These are phyloP conservation scores for Aspergillus olivimuriae DNA, from an alignment of 495 filamentous ascomycete genomes.

Conservation along the genomic window DNA sequence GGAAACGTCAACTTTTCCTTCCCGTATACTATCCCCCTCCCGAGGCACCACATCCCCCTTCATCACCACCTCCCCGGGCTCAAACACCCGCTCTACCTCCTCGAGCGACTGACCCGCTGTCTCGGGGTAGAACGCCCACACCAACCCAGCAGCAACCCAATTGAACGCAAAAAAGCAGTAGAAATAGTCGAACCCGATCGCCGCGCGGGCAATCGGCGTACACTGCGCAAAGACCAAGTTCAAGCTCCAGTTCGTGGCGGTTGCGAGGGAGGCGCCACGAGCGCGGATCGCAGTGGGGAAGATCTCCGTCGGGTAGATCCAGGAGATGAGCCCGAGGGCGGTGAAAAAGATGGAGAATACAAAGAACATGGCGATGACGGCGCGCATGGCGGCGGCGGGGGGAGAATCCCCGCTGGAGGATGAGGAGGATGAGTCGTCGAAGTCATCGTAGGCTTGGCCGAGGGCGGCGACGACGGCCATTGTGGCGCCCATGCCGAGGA, in stretches of 20 bases:
- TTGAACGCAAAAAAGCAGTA: conserved; percentile 51
- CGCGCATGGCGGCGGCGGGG: conserved; percentile 35
- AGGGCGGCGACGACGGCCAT: conserved; percentile 45
- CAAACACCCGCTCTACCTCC: conserved; percentile 44
- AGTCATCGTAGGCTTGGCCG: conserved; percentile 22
- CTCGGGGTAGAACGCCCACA: conserved; percentile 46
- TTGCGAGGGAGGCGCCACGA: conserved; percentile 36
- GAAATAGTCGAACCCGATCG: conserved; percentile 36
- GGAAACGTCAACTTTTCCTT: too few species aligned
- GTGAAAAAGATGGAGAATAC: conserved; percentile 53
- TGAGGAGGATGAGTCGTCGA: conserved; percentile 20
- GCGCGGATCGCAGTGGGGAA: conserved; percentile 57
- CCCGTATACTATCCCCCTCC: too few species aligned
- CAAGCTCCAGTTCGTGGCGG: conserved; percentile 19
- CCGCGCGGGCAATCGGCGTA: conserved; percentile 16
- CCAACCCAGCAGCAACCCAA: conserved; percentile 34
- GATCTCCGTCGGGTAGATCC: conserved; percentile 63
- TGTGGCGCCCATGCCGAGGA: conserved; percentile 45
- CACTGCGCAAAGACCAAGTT: conserved; percentile 24
- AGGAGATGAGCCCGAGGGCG: conserved; percentile 25
- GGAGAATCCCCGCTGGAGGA: background rate
- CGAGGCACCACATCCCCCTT: too few species aligned
- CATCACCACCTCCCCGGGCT: background rate
- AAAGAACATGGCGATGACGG: conserved; percentile 52
- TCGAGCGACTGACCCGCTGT: conserved; percentile 48